Evolutionary conservation across 192 early-diverging fungal genomes (phyloP).

Genomic region (Thamnidium elegans): DNA sequence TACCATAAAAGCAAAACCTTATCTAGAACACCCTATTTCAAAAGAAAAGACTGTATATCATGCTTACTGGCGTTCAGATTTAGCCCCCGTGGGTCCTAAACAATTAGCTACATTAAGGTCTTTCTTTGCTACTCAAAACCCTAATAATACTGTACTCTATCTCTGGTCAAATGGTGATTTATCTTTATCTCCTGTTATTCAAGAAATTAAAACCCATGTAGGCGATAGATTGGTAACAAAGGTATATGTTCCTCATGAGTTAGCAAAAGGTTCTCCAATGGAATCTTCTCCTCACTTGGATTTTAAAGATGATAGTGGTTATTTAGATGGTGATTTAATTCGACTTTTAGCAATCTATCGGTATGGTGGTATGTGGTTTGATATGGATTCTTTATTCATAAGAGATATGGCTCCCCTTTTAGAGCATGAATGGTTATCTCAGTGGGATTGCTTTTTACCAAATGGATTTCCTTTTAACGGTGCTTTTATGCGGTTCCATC

Average conservation of each 20-base stretch:
- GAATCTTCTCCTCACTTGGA: constrained; percentile 33
- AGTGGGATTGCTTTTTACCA: constrained; percentile 48
- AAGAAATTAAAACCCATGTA: constrained; percentile 26
- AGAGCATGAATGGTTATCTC: constrained; percentile 43
- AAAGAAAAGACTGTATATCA: constrained; percentile 33
- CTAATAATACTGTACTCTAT: constrained; percentile 30
- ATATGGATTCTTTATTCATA: constrained; percentile 46
- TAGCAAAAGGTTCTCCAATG: constrained; percentile 33
- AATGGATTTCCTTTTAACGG: constrained; percentile 42
- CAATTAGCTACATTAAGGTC: constrained; percentile 41
- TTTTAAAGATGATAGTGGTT: constrained; percentile 37
- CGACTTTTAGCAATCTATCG: constrained; percentile 40
- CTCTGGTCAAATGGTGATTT: constrained; percentile 47
- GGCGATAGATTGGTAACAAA: constrained; percentile 24
- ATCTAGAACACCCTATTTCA: constrained; percentile 9
- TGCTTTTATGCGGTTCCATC: constrained; percentile 43
- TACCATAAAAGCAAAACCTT: constrained; percentile 18
- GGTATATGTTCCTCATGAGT: constrained; percentile 24
- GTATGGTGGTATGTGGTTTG: constrained; percentile 50
- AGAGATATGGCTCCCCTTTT: constrained; percentile 40
- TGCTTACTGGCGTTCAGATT: constrained; percentile 44
- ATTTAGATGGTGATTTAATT: constrained; percentile 44
- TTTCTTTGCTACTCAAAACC: constrained; percentile 42
- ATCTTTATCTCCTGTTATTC: constrained; percentile 10
- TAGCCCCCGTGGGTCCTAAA: constrained; percentile 37